phyloP scores from a whole-genome alignment of 140 eudicot genomes.

The Eryngium alpinum region DNA sequence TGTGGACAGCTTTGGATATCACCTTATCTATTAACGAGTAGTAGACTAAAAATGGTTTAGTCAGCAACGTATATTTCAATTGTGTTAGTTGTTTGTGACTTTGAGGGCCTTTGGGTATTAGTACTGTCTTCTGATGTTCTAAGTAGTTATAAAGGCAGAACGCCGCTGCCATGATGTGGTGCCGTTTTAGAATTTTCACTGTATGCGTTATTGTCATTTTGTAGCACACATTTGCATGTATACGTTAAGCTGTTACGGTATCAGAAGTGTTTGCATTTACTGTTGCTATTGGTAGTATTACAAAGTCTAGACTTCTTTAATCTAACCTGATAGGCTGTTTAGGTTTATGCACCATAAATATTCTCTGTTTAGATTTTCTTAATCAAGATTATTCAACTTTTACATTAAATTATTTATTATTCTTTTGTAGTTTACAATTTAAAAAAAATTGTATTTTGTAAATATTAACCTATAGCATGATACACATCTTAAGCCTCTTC shows the following conservation, averaged over 20 bases:
- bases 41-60: background rate
- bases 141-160: background rate
- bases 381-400: no score
- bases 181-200: background rate
- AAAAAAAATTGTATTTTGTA: no score
- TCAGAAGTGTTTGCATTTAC: background rate
- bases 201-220: background rate
- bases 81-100: background rate
- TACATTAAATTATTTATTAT: no score
- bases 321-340: no score
- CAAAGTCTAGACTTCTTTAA: no score
- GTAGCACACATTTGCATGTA: constrained; percentile 1
- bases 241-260: background rate
- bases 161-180: background rate
- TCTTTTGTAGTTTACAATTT: no score
- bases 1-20: background rate
- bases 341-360: no score
- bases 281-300: background rate
- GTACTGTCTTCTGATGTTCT: background rate
- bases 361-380: no score
- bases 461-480: no score
- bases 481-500: no score
- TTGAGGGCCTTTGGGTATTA: background rate
- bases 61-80: background rate
- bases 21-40: background rate